Conservation (phyloP, 768 basidiomycete species). For the Boletus vinaceobasis region DNA sequence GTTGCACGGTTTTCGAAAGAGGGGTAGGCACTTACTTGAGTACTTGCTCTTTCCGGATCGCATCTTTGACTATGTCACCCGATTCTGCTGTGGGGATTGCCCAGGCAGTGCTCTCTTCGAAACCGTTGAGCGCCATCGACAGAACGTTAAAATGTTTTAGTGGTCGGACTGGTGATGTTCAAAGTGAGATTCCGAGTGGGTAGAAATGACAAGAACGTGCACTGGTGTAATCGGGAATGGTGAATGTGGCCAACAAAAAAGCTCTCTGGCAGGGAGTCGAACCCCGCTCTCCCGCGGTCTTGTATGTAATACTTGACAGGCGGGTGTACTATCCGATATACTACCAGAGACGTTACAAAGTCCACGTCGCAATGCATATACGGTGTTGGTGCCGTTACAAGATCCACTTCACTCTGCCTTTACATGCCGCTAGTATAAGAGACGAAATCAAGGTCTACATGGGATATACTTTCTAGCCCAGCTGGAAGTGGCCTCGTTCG, state of each 20-base stretch:
- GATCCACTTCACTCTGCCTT: background rate
- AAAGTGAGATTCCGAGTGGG: background rate
- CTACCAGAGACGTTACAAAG: slow-evolving; percentile 35
- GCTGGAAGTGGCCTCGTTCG: slow-evolving; percentile 54
- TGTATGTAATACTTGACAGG: slow-evolving; percentile 33
- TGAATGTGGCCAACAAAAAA: background rate
- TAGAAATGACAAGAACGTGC: background rate
- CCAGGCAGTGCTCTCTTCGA: slow-evolving; percentile 48
- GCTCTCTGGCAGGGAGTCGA: slow-evolving; percentile 47
- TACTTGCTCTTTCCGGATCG: slow-evolving; percentile 71
- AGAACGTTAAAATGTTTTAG: background rate
- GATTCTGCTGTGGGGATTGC: slow-evolving; percentile 41
- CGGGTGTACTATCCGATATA: slow-evolving; percentile 53
- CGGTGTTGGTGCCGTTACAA: background rate
- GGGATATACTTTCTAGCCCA: slow-evolving; percentile 69
- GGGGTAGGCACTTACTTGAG: slow-evolving; percentile 57
- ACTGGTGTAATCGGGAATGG: background rate
- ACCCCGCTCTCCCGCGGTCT: slow-evolving; percentile 41
- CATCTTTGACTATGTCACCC: slow-evolving; percentile 69
- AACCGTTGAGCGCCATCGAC: slow-evolving; percentile 45
- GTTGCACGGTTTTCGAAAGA: background rate
- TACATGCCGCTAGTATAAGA: background rate
- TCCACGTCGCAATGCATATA: background rate
- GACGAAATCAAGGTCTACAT: slow-evolving; percentile 12
- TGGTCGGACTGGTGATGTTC: background rate